Evolutionary conservation across 169 alveolate genomes (phyloP).

Genomic region (Eimeria necatrix): DNA sequence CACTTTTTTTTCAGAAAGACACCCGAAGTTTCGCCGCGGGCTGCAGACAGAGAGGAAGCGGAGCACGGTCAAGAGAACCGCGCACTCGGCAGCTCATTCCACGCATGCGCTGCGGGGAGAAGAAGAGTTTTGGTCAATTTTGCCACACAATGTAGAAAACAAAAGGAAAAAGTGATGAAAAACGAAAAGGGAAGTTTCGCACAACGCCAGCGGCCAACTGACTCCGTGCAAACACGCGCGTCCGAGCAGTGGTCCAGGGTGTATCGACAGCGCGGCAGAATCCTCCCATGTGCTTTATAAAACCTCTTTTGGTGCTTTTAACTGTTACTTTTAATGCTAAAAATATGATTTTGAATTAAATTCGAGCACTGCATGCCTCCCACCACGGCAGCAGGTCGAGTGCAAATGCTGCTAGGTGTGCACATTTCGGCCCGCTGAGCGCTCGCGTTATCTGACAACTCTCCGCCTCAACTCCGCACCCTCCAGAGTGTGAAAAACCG

Average conservation of each 20-base stretch:
- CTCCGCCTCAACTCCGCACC: too few relatives aligned
- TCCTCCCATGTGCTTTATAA: neutral
- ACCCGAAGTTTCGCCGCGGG: too few relatives aligned
- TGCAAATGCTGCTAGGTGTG: too few relatives aligned
- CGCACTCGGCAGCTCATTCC: neutral
- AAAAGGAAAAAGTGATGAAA: neutral
- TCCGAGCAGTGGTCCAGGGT: constrained; percentile 5
- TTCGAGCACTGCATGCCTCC: too few relatives aligned
- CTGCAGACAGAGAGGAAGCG: neutral
- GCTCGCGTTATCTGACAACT: too few relatives aligned
- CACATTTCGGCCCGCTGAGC: too few relatives aligned
- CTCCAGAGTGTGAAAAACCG: too few relatives aligned
- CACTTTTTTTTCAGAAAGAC: too few relatives aligned
- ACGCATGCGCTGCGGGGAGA: neutral
- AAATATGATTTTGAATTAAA: too few relatives aligned
- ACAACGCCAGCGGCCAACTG: neutral
- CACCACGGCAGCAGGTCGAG: too few relatives aligned
- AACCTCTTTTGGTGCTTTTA: neutral
- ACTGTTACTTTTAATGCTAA: neutral
- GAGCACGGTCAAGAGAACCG: neutral
- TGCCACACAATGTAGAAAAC: neutral
- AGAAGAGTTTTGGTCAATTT: neutral
- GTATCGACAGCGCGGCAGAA: constrained; percentile 10
- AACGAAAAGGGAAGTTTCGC: neutral
- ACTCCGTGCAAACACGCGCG: neutral